Conservation (phyloP, 129 eudicot genomes). For the Apium graveolens region DNA sequence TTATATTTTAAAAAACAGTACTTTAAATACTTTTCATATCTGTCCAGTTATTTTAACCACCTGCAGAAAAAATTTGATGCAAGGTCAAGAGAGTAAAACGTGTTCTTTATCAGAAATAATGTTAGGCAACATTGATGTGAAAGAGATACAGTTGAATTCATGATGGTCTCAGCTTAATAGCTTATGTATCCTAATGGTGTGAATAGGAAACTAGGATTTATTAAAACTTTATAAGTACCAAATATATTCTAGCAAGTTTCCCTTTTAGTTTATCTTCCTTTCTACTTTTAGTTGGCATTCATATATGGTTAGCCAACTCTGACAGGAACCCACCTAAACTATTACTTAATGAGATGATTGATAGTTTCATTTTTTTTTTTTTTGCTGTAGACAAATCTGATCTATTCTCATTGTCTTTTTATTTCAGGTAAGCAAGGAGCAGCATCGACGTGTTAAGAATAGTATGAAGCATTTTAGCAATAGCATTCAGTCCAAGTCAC, state of each 20-base stretch:
- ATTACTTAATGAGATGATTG: background rate
- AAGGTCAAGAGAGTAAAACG: background rate
- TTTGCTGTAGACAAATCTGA: constrained; percentile 2
- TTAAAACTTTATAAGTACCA: background rate
- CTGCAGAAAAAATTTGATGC: background rate
- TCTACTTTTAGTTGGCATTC: background rate
- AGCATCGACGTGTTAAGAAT: constrained; percentile 77
- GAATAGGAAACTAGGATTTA: background rate
- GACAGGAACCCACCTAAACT: background rate
- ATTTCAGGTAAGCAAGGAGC: constrained; percentile 83
- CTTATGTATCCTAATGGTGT: background rate
- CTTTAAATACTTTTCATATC: background rate
- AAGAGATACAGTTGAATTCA: background rate
- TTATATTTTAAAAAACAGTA: background rate
- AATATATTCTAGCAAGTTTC: background rate
- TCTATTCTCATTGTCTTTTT: background rate
- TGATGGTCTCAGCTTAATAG: background rate
- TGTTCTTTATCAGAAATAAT: background rate
- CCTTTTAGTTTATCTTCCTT: background rate
- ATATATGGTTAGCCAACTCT: background rate
- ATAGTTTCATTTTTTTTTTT: background rate
- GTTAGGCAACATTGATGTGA: background rate
- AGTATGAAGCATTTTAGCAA: constrained; percentile 68
- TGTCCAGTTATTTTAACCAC: background rate
- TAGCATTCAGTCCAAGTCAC: constrained; percentile 59